phyloP scores from a whole-genome alignment of 140 eudicot genomes.

The Anethum foeniculum region DNA sequence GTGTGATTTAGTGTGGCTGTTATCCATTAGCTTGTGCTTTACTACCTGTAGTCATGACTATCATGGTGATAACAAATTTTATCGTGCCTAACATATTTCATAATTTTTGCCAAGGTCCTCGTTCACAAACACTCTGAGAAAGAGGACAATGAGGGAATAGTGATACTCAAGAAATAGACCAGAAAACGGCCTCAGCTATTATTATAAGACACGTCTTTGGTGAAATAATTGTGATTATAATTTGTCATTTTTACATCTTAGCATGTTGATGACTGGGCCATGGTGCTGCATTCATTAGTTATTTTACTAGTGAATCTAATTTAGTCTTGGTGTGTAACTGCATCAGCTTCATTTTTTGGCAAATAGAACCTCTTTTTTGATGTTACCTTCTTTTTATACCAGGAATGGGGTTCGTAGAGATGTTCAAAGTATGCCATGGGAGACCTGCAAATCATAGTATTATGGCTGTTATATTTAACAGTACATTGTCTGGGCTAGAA shows the following conservation, averaged over 20 bases:
- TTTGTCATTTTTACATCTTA: not conserved
- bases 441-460: conserved; percentile 38
- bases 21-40: not conserved
- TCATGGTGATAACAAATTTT: not conserved
- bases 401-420: conserved; percentile 39
- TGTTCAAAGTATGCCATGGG: conserved; percentile 26
- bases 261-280: not conserved
- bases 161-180: not conserved
- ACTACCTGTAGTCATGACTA: not conserved
- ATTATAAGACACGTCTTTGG: not conserved
- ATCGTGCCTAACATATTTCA: not conserved
- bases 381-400: conserved; percentile 6
- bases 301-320: not conserved
- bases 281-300: not conserved
- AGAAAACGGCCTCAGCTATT: not conserved
- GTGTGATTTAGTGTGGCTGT: not conserved
- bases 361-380: not conserved
- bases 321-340: not conserved
- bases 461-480: conserved; percentile 34
- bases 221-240: not conserved
- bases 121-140: not conserved
- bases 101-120: not conserved
- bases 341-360: not conserved
- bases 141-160: not conserved
- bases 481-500: conserved; percentile 39